Evolutionary conservation across 331 rosid species (phyloP).

Genomic region (Cucumis variabilis): DNA sequence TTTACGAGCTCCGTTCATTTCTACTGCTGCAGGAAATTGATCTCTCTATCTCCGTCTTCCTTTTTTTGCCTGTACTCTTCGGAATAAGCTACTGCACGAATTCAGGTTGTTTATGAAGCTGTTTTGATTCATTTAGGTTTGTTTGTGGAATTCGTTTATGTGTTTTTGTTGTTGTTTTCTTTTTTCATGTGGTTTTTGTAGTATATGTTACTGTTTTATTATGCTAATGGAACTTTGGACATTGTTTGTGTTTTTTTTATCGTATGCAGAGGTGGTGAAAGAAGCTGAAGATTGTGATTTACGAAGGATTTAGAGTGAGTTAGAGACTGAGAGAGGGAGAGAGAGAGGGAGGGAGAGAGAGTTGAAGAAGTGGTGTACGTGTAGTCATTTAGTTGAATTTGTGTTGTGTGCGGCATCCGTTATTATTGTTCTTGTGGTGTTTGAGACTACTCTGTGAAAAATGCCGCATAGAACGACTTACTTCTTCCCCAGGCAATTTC

Average conservation of each 20-base stretch:
- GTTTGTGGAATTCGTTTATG: not conserved
- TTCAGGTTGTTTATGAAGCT: constrained; percentile 2
- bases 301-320: not conserved
- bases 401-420: constrained; percentile 17
- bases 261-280: constrained; percentile 27
- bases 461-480: constrained; percentile 98
- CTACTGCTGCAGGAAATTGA: not conserved
- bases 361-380: not conserved
- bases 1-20: not conserved
- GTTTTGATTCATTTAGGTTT: not conserved
- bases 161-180: not conserved
- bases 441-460: constrained; percentile 48
- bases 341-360: not conserved
- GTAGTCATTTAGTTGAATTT: constrained; percentile 13
- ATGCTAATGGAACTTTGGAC: constrained; percentile 21
- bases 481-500: constrained; percentile 94
- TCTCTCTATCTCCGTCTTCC: not conserved
- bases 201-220: not conserved
- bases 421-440: constrained; percentile 8
- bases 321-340: not conserved
- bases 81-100: constrained; percentile 19
- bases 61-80: too few species aligned
- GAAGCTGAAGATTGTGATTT: constrained; percentile 8
- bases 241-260: constrained; percentile 25
- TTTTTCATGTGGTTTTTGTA: not conserved